Evolutionary conservation across 176 grass and related monocot species (phyloP), one percentile per base, ranked within the genome.

Genomic region (Zea luxurians): DNA sequence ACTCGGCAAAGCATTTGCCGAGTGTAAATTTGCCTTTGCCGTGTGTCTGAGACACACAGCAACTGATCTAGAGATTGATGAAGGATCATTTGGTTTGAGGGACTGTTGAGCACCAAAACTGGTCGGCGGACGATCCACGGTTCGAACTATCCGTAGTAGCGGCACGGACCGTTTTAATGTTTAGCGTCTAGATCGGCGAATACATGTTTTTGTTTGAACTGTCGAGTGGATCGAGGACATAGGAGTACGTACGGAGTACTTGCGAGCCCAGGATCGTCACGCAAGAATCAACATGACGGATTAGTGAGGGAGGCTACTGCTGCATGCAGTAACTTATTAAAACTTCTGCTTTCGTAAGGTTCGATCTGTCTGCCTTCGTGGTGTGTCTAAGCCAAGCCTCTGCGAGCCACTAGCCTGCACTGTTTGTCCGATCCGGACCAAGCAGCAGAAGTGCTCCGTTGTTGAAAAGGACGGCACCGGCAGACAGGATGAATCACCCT

Each of bases 401-500:
- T 3, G 10, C 43, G 4, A 2, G 21, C 68, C 21, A 70, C 68
- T 17, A 7, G 15, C 13, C 48, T 13, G 2, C 45, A 6, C 68
- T 12, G 10, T 13, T 59, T n/a, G 17, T 55, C 53, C 53, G 53
- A 54, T 74, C 53, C 5, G 37, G 42, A 62, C 15, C 68, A 45
- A 46, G 4, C 7, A 48, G 21, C 8, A 0, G 35, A 15, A 78
- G 66, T 71, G 75, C 47, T 18, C 75, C 75, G 27, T 27, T 27
- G 4, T 78, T 66, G 47, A 53, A 84, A 84, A 71, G 45, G 65
- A 35, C 13, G 73, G 41, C 41, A 11, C 17, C 37, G 12, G 37
- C 52, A 3, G 42, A 40, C 78, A 85, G 45, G 64, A 50, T 40
- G 76, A 74, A 66, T 78, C 75, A 50, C 3, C 73, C 54, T 3